Percentiles rank a stretch among this genome's conserved stretches.
Evolutionary conservation across 1,139 yeast genomes (phyloP).

Genomic region (Starmera stellimalicola): DNA sequence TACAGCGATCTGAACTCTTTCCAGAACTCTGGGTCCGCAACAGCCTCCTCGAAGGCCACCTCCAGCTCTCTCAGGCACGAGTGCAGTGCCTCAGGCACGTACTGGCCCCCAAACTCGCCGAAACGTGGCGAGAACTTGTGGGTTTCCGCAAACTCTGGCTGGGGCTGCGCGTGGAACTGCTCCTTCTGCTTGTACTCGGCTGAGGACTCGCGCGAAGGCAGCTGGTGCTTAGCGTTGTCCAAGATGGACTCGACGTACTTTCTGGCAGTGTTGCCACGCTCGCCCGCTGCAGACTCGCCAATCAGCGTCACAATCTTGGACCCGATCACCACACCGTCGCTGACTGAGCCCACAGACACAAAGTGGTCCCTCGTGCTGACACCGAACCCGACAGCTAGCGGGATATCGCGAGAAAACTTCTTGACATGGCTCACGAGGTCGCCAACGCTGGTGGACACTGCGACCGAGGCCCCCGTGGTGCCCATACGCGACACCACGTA

Average conservation of each 20-base stretch:
- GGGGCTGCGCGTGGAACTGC: conserved; percentile 14
- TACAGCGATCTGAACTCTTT: conserved; percentile 77
- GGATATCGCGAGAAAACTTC: conserved; percentile 61
- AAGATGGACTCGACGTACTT: conserved; percentile 62
- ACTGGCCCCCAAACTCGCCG: conserved; percentile 97
- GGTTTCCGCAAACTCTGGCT: conserved; percentile 13
- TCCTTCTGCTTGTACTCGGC: conserved; percentile 19
- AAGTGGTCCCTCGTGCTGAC: conserved; percentile 91
- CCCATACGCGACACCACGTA: conserved; percentile 98
- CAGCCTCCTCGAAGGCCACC: conserved; percentile 75
- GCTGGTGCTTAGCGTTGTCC: conserved; percentile 42
- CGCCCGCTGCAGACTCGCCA: conserved; percentile 52
- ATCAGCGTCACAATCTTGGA: conserved; percentile 69
- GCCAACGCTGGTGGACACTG: conserved; percentile 56
- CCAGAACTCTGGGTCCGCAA: conserved; percentile 89
- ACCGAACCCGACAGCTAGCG: conserved; percentile 96
- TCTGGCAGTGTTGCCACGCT: conserved; percentile 52
- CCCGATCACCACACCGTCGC: conserved; percentile 96
- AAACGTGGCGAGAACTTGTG: conserved; percentile 64
- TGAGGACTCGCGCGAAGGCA: conserved; percentile 17
- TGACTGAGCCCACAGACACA: conserved; percentile 61
- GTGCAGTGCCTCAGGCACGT: conserved; percentile 93
- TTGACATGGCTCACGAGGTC: conserved; percentile 69
- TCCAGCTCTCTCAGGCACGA: conserved; percentile 87
- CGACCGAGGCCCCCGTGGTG: conserved; percentile 79